Base-by-base conservation (phyloP, 192 early-diverging fungal genomes). In the Lobosporangium transversale region DNA sequence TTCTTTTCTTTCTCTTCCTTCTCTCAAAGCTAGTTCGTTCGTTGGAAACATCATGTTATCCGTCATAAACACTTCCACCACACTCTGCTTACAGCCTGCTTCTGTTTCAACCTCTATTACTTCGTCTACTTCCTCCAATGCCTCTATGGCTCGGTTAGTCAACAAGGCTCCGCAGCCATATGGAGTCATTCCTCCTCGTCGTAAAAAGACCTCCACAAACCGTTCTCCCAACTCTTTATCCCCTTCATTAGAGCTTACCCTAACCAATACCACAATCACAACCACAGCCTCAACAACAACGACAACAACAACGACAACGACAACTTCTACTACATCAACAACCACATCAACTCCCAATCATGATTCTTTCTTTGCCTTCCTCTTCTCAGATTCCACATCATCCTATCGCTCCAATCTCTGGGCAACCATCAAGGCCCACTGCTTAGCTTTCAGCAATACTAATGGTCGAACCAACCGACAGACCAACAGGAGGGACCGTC, bases 111-210 rank as follows among this genome's bases (percentile, higher is more conserved):
- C 32, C 45, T 23, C 0, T 20, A 45, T 14, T n/a, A 29, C 61
- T 17, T n/a, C 49, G 12, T 49, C 58, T 12, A 10, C 50, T 24
- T 27, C 58, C 50, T 23, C 53, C n/a, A 37, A 50, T 50, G n/a
- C 47, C 32, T 15, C 40, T 51, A 40, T 49, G 36, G 24, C 23
- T 55, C n/a, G n/a, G n/a, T n/a, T n/a, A n/a, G n/a, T n/a, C 4
- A 29, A 55, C 21, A 43, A 53, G 8, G 40, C 33, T 5, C 58
- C 64, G 18, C 64, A 76, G 58, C 73, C 73, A 36, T 76, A 76
- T 36, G 73, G 73, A 49, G 35, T 52, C 47, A 76, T 76, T 31
- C 73, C 73, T 36, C 73, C 58, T 18, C 57, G 59, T 12, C 33
- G 36, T n/a, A 70, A 48, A 50, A 55, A 35, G 44, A 48, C 30